Conservation (phyloP, 129 eudicot species). For the Centrapalus pauciflorus region DNA sequence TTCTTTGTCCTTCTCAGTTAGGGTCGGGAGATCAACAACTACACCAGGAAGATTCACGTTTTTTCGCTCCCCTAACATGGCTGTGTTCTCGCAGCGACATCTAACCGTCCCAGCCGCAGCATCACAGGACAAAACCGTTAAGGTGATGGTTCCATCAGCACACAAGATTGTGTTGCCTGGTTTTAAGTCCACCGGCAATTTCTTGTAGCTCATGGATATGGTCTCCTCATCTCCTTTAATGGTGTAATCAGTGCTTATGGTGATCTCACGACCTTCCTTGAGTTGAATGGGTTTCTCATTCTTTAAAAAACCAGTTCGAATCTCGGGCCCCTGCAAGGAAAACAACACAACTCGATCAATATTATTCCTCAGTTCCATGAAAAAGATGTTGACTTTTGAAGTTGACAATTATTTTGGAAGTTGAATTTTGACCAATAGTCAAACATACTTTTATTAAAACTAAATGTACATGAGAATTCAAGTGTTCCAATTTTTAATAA, state of each 20-base stretch:
- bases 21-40: constrained; percentile 76
- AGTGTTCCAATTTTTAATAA: no score
- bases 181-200: constrained; percentile 68
- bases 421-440: no score
- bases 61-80: constrained; percentile 79
- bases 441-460: no score
- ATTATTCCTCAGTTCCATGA: not conserved
- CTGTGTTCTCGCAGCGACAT: constrained; percentile 87
- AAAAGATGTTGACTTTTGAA: not conserved
- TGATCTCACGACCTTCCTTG: constrained; percentile 77
- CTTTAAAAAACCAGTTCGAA: constrained; percentile 80
- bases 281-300: constrained; percentile 83
- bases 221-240: constrained; percentile 68
- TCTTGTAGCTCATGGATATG: constrained; percentile 91
- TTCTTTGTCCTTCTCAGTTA: constrained; percentile 78
- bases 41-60: constrained; percentile 92
- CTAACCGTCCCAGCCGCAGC: constrained; percentile 66
- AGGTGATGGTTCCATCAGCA: constrained; percentile 89
- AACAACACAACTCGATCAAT: not conserved
- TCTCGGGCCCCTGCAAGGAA: constrained; percentile 89
- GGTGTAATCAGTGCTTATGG: constrained; percentile 73
- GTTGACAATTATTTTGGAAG: not conserved
- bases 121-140: constrained; percentile 72
- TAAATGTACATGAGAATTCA: no score
- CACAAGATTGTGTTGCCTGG: constrained; percentile 83